These are phyloP conservation scores for Ophiocordyceps camponoti-saundersi DNA, from an alignment of 2,329 filamentous ascomycete species.

Conservation along the genomic window DNA sequence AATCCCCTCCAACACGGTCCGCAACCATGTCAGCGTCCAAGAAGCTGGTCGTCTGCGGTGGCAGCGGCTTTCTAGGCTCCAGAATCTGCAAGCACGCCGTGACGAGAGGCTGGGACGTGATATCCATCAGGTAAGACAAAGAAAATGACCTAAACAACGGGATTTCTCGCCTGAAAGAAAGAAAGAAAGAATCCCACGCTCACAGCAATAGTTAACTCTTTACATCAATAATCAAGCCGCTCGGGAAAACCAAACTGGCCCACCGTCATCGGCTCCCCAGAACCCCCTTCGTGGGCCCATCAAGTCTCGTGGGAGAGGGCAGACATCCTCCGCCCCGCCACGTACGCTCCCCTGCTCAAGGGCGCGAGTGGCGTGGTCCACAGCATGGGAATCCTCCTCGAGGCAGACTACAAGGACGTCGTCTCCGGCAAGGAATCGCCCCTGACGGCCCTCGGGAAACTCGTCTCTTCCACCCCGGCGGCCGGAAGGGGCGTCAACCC, in stretches of 20 bases:
- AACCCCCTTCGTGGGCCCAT: constrained; percentile 63
- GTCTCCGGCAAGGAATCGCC: constrained; percentile 70
- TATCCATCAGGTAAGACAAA: constrained; percentile 59
- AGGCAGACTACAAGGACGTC: constrained; percentile 94
- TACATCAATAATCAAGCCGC: constrained; percentile 39
- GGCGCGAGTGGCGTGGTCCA: constrained; percentile 78
- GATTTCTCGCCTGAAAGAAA: no score
- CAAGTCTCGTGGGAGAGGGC: constrained; percentile 76
- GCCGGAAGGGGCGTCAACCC: constrained; percentile 53
- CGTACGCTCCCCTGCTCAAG: constrained; percentile 61
- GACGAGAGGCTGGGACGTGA: constrained; percentile 77
- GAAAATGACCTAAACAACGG: not conserved
- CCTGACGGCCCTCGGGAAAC: constrained; percentile 59
- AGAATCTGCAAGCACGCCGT: constrained; percentile 86
- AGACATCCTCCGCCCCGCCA: constrained; percentile 68
- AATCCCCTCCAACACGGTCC: not conserved
- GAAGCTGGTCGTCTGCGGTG: constrained; percentile 78
- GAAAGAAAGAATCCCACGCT: no score
- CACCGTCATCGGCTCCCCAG: constrained; percentile 50
- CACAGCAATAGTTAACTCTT: no score
- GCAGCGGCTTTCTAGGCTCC: constrained; percentile 77
- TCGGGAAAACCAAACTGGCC: constrained; percentile 83
- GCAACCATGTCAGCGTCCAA: constrained; percentile 43
- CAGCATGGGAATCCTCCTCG: constrained; percentile 87
- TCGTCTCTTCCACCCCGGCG: constrained; percentile 44